Evolutionary conservation across 2,329 filamentous ascomycete genomes (phyloP).

Genomic region (Diaporthe sp.): DNA sequence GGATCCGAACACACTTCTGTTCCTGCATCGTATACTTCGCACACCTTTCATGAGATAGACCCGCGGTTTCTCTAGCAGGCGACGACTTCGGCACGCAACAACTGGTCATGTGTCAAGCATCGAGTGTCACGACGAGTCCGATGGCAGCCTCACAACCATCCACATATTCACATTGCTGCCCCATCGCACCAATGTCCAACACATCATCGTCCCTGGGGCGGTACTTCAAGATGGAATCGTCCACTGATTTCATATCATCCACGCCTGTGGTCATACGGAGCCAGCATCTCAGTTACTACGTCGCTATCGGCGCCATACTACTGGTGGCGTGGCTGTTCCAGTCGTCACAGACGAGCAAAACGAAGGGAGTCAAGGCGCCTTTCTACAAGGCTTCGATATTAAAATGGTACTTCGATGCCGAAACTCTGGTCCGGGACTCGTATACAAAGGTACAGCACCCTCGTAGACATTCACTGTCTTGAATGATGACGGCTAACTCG

Average conservation of each 20-base stretch:
- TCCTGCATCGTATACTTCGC: background rate
- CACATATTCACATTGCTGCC: constrained; percentile 32
- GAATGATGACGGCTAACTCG: background rate
- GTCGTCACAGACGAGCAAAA: constrained; percentile 48
- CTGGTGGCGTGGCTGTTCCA: constrained; percentile 57
- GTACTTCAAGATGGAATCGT: constrained; percentile 45
- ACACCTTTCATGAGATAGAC: constrained; percentile 23
- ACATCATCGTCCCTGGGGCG: constrained; percentile 41
- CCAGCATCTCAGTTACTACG: constrained; percentile 57
- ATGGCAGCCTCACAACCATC: constrained; percentile 38
- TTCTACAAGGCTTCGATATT: constrained; percentile 63
- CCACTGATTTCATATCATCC: constrained; percentile 46
- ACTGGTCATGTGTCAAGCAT: constrained; percentile 36
- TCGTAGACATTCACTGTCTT: background rate
- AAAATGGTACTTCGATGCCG: constrained; percentile 67
- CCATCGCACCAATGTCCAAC: constrained; percentile 44
- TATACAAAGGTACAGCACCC: constrained; percentile 58
- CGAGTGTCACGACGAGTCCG: constrained; percentile 36
- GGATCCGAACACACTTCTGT: background rate
- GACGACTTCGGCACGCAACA: background rate
- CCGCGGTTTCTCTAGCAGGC: background rate
- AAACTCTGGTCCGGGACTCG: constrained; percentile 62
- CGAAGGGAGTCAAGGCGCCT: constrained; percentile 55
- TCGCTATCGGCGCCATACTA: constrained; percentile 54
- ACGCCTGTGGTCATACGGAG: constrained; percentile 48